Evolutionary conservation across 169 alveolate species (phyloP), one percentile per base, ranked within the genome.

Genomic region (Cryptosporidium sp.): DNA sequence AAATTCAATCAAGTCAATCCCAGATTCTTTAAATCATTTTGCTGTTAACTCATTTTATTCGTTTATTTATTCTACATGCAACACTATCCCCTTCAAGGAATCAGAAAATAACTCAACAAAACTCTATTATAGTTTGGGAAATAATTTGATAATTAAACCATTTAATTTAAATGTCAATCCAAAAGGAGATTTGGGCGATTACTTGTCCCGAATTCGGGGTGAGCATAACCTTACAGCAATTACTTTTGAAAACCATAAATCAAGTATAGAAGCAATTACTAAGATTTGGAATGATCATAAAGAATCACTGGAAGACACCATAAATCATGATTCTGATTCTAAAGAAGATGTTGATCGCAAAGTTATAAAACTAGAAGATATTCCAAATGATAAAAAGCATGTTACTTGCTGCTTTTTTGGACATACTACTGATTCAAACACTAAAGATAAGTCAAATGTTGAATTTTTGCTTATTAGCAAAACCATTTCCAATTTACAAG

Each of bases 321-420:
- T 26, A 42, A 42, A 42, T 8, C 3, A 29, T 21, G 18, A 56
- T 4, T 8, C 0, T n/a, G 12, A 21, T 2, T 21, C 18, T 23
- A 26, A 48, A 4, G 16, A 52, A 14, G 1, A 1, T 8, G 16
- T 0, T 1, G 9, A 8, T n/a, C 69, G 9, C 23, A 14, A 33
- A 1, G 48, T 52, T 12, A 73, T 26, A 18, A 31, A 58, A 4
- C 0, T 56, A 12, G 56, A 18, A 3, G 71, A 42, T 18, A 37
- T 73, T 51, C 31, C 42, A 7, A 29, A 51, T 14, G 18, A 26
- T 16, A 26, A 7, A 3, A 73, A 6, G 14, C 86, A 73, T 18
- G 10, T 73, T 3, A 53, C 86, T 35, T 73, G 86, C 39, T 60
- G 52, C 18, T 73, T 56, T 42, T 73, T 73, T 73, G 48, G 71